Evolutionary conservation across 306 rosid species (phyloP).

Genomic region (Glycine soja): DNA sequence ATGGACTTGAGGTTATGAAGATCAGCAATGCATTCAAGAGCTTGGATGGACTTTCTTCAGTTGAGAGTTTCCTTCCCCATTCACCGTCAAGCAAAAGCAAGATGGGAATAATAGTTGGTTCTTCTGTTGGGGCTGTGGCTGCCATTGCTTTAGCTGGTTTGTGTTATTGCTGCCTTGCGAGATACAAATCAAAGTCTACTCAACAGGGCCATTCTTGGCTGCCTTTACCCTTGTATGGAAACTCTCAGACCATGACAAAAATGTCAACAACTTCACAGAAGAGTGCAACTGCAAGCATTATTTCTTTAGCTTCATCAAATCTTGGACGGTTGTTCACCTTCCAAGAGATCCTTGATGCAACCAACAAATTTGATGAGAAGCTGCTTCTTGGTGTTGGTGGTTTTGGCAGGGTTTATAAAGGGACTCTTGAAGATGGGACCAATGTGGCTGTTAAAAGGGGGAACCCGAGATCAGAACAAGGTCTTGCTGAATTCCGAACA

Average conservation of each 20-base stretch:
- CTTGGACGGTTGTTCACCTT: conserved; percentile 83
- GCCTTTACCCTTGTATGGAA: conserved; percentile 84
- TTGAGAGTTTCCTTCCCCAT: conserved; percentile 64
- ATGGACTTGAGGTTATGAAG: conserved; percentile 85
- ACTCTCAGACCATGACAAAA: conserved; percentile 89
- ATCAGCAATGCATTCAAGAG: conserved; percentile 74
- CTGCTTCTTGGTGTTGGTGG: conserved; percentile 95
- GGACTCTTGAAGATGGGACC: conserved; percentile 88
- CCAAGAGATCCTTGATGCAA: conserved; percentile 88
- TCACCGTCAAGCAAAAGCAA: conserved; percentile 56
- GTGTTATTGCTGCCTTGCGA: conserved; percentile 60
- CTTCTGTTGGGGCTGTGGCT: conserved; percentile 56
- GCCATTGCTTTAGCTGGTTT: conserved; percentile 60
- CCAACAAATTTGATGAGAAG: conserved; percentile 87
- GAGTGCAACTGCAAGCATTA: conserved; percentile 90
- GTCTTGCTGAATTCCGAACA: conserved; percentile 91
- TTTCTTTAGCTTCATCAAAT: conserved; percentile 79
- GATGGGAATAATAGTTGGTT: conserved; percentile 59
- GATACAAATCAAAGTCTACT: conserved; percentile 61
- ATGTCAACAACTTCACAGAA: conserved; percentile 83
- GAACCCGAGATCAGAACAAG: conserved; percentile 93
- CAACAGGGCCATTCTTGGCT: conserved; percentile 79
- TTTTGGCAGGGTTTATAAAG: conserved; percentile 90
- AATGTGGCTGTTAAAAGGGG: conserved; percentile 94
- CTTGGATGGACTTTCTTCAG: conserved; percentile 71